Base-by-base conservation (phyloP, 805 yeast genomes). In the Candida nemodendra region DNA sequence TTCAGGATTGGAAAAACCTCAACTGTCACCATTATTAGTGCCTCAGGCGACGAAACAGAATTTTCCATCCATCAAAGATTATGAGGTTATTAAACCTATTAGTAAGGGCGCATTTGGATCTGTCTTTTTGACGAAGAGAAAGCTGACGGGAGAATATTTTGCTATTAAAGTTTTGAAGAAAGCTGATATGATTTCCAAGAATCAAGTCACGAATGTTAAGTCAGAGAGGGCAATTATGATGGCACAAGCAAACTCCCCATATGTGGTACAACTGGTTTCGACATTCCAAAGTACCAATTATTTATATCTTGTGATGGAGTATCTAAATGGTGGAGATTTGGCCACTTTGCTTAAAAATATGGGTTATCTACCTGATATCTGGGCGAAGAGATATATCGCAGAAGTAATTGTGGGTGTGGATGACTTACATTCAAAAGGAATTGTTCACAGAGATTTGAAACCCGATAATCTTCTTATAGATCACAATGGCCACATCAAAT, bases 51-150 rank as follows among this genome's bases (percentile, higher is more conserved):
- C 65, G 23, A 76, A 78, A 43, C 72, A 84, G 0, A 51, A 66
- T 0, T 64, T 71, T 3, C 93, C 95, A 0, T 80, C 87, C 2
- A 88, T 91, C 21, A 76, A 74, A 42, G 98, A 95, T 59, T 93
- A 89, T 61, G 96, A 88, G 51, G 77, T 93, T 21, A 68, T 93
- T 39, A 88, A 89, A 57, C 96, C 99, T 0, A 88, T 93, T 35
- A 87, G 96, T 54, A 86, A 88, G 55, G 99, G 99, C 28, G 99
- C 99, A 0, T 93, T 90, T 69, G 99, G 99, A 0, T 84, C 95
- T 25, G 99, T 93, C 2, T 93, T 81, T 60, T 69, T 93, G 7
- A 90, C 96, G 0, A 79, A 81, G 47, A 75, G 93, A 53, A 82
- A 79, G 51, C 62, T 84, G 9, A 91, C 97, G 0, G 96, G 97